Evolutionary conservation across 352 stramenopile species (phyloP).

Genomic region (Elongisporangium senticosum): DNA sequence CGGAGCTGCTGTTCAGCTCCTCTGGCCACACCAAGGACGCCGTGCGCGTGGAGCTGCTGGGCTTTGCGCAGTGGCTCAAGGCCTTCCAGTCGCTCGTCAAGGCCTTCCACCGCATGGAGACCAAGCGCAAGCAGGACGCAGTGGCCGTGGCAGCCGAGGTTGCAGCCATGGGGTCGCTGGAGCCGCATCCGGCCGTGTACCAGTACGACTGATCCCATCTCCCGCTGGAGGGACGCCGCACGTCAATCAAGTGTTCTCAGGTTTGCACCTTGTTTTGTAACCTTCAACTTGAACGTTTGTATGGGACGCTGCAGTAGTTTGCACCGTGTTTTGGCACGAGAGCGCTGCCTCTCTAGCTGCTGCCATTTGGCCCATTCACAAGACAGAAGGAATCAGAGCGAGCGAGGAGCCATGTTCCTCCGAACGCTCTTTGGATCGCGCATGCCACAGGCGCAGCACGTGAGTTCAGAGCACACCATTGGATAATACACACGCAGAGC

Average conservation of each 20-base stretch:
- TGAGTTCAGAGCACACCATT: slow-evolving; percentile 17
- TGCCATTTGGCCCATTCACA: neutral
- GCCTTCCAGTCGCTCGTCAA: slow-evolving; percentile 54
- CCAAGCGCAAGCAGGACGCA: slow-evolving; percentile 35
- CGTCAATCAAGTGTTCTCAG: neutral
- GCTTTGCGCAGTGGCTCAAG: slow-evolving; percentile 55
- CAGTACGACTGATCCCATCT: slow-evolving; percentile 7
- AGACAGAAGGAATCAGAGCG: neutral
- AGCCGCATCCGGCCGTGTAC: slow-evolving; percentile 9
- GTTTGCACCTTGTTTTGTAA: neutral
- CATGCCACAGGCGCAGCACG: slow-evolving; percentile 71
- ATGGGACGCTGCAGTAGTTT: neutral
- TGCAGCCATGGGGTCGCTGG: neutral
- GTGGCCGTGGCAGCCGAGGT: slow-evolving; percentile 4
- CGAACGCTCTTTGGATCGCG: slow-evolving; percentile 69
- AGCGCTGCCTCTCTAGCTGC: neutral
- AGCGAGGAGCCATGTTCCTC: slow-evolving; percentile 53
- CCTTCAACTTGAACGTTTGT: neutral
- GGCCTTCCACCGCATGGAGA: slow-evolving; percentile 46
- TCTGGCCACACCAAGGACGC: slow-evolving; percentile 24
- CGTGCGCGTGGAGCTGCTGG: slow-evolving; percentile 46
- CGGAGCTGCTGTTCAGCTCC: slow-evolving; percentile 50
- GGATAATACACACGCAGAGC: neutral
- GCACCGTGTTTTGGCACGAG: neutral
- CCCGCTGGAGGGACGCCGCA: neutral